A percentile compares a stretch with the other conserved stretches of the same genome.
phyloP scores from a whole-genome alignment of 257 asterid genomes.

The Gentiana dahurica region DNA sequence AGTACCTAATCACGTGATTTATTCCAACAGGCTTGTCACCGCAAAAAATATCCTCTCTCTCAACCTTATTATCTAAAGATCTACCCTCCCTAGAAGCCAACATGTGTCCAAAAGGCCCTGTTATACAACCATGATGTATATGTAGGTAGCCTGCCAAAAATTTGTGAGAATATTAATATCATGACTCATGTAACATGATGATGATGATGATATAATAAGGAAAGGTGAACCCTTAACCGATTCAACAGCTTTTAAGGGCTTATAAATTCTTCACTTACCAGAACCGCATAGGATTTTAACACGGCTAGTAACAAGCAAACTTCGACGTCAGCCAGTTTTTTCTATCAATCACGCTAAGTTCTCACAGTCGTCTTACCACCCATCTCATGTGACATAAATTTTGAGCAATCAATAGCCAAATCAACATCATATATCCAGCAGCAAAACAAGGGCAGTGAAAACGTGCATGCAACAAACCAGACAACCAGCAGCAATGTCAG shows the following conservation, averaged over 20 bases:
- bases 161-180: constrained; percentile 38
- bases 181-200: constrained; percentile 11
- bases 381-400: constrained; percentile 24
- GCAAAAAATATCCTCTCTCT: constrained; percentile 37
- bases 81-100: constrained; percentile 48
- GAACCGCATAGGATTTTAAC: constrained; percentile 23
- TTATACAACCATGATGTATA: constrained; percentile 12
- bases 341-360: constrained; percentile 16
- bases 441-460: constrained; percentile 30
- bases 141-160: constrained; percentile 72
- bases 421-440: constrained; percentile 38
- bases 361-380: constrained; percentile 27
- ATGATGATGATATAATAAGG: constrained; percentile 12
- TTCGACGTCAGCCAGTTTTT: constrained; percentile 20
- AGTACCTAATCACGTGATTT: constrained; percentile 16
- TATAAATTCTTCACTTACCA: constrained; percentile 24
- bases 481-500: constrained; percentile 57
- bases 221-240: constrained; percentile 38
- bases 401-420: constrained; percentile 26
- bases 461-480: constrained; percentile 35
- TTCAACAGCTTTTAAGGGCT: constrained; percentile 21
- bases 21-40: constrained; percentile 25
- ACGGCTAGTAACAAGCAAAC: constrained; percentile 24
- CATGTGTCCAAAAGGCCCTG: constrained; percentile 42
- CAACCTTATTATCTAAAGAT: constrained; percentile 28